Base-by-base conservation (phyloP, 2,329 filamentous ascomycete genomes). In the Microthyrium microscopicum region DNA sequence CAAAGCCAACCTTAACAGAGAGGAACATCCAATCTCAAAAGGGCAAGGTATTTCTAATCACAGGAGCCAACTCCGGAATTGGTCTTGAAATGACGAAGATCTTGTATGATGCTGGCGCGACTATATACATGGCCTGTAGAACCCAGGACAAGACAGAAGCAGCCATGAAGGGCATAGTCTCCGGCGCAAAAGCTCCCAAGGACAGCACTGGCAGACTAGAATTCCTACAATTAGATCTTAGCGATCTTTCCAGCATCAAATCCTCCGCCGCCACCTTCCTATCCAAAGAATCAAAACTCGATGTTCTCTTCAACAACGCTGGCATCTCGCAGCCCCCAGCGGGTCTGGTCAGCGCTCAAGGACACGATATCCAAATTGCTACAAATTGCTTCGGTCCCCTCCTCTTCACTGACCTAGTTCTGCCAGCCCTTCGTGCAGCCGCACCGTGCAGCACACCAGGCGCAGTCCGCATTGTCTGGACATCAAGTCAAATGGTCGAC, bases 101-200 rank as follows among this genome's bases (percentile, higher is more conserved):
- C 3, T 54, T 75, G 8, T 73, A 73, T 47, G 47, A 51, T 9
- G 58, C 56, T 22, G 64, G 68, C 35, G 67, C 56, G 22, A 68
- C 54, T 2, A 61, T 73, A n/a, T 73, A 70, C 46, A 46, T 70
- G 18, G 66, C 66, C 4, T 59, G 60, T 3, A 64, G 68, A 20
- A 60, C 50, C 3, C 43, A 54, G 21, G 46, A 55, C n/a, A 65
- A 64, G 39, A 64, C 54, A 9, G 46, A 49, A 3, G 39, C 46
- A 1, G 64, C 64, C 25, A 64, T 73, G 29, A 45, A 50, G 4
- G 39, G 47, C 4, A 61, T 71, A 12, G 13, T 16, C 6, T 7
- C 31, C 42, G 50, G 56, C 36, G 35, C 47, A 18, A 21, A 19
- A 3, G 40, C 46, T 3, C 30, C 44, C 20, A 55, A 60, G 1